A percentile compares a stretch with the other conserved stretches of the same genome.
phyloP scores from a whole-genome alignment of 768 basidiomycete genomes.

The Bullera alba region DNA sequence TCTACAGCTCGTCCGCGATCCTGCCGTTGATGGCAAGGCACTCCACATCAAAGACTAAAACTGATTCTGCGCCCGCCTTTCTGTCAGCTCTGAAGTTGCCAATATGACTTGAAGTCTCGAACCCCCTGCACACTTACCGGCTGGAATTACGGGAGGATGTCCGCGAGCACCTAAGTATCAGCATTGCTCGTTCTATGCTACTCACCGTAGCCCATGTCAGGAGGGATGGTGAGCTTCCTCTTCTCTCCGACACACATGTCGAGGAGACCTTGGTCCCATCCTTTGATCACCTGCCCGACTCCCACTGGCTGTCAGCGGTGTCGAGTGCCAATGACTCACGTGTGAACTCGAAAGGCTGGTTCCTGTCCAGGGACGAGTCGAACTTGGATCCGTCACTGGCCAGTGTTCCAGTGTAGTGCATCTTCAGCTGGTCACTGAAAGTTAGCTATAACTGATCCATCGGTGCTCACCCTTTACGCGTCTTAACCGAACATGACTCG shows the following conservation, averaged over 20 bases:
- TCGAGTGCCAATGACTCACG: constrained; percentile 38
- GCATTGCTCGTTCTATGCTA: constrained; percentile 9
- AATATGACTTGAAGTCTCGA: too few relatives aligned
- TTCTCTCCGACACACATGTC: constrained; percentile 83
- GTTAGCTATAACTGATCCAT: too few relatives aligned
- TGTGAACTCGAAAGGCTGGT: constrained; percentile 66
- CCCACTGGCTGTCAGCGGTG: constrained; percentile 31
- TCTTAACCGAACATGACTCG: constrained; percentile 41
- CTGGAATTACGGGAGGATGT: constrained; percentile 68
- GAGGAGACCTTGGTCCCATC: constrained; percentile 47
- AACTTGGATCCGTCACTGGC: constrained; percentile 72
- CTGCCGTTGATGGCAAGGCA: constrained; percentile 58
- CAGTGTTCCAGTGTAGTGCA: constrained; percentile 69
- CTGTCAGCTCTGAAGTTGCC: too few relatives aligned
- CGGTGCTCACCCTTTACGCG: constrained; percentile 40
- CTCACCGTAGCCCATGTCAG: constrained; percentile 74
- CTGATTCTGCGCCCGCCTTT: too few relatives aligned
- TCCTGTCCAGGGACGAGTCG: constrained; percentile 80
- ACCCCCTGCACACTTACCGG: too few relatives aligned
- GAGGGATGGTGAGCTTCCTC: constrained; percentile 78
- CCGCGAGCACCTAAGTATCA: constrained; percentile 51
- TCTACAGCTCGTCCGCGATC: constrained; percentile 30
- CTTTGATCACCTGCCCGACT: constrained; percentile 45
- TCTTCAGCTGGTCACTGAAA: constrained; percentile 42
- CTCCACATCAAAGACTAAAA: constrained; percentile 80